Conservation (phyloP, 1,284 basidiomycete genomes). For the Tetrapyrgos nigripes region DNA sequence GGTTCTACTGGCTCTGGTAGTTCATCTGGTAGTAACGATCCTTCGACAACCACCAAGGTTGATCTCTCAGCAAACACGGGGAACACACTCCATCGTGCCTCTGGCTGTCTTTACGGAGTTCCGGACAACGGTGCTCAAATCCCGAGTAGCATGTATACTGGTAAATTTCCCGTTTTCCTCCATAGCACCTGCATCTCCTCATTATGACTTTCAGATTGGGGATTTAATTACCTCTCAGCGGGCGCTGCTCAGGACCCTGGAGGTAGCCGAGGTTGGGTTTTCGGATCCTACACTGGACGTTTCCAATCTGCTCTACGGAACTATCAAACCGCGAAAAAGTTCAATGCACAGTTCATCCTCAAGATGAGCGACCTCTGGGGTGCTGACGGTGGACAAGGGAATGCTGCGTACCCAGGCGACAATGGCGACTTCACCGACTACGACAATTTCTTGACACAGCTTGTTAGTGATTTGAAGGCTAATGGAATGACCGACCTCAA, state of each 20-base stretch:
- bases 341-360: conserved; percentile 24
- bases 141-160: conserved; percentile 21
- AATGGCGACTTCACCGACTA: conserved; percentile 21
- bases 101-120: conserved; percentile 26
- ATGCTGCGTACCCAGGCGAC: conserved; percentile 23
- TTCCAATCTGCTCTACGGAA: conserved; percentile 26
- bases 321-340: conserved; percentile 23
- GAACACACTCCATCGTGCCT: conserved; percentile 20
- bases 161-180: conserved; percentile 3
- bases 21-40: background rate
- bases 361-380: conserved; percentile 30
- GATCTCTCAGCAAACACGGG: conserved; percentile 23
- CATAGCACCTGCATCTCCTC: background rate
- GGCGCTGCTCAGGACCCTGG: conserved; percentile 23
- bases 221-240: conserved; percentile 27
- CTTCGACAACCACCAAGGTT: conserved; percentile 20
- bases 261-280: conserved; percentile 21
- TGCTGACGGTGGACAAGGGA: conserved; percentile 23
- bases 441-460: conserved; percentile 22
- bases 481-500: conserved; percentile 27
- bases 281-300: conserved; percentile 13
- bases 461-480: conserved; percentile 24
- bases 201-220: conserved; percentile 25
- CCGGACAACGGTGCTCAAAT: conserved; percentile 24
- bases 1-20: too few relatives aligned